Conservation (phyloP, 2,329 filamentous ascomycete genomes). For the Colletotrichum tamarilloi region DNA sequence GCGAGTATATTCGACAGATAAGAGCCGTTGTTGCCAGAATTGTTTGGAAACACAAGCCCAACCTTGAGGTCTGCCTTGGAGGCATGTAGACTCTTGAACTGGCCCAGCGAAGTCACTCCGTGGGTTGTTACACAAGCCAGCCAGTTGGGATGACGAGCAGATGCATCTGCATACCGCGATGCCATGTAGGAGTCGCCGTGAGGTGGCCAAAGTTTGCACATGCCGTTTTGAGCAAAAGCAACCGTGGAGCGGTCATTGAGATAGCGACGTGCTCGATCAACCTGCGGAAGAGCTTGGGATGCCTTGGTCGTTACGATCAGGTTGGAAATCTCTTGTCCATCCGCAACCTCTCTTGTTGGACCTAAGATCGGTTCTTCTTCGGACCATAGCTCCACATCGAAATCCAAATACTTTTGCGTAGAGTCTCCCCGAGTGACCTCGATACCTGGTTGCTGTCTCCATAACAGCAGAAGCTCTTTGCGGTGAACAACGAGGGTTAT, state of each 20-base stretch:
- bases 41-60: slow-evolving; percentile 56
- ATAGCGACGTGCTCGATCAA: slow-evolving; percentile 69
- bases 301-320: slow-evolving; percentile 86
- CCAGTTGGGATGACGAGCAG: slow-evolving; percentile 69
- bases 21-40: slow-evolving; percentile 26
- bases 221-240: slow-evolving; percentile 88
- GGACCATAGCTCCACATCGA: slow-evolving; percentile 67
- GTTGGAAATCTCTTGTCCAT: slow-evolving; percentile 67
- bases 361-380: slow-evolving; percentile 52
- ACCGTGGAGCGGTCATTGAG: slow-evolving; percentile 75
- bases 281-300: slow-evolving; percentile 71
- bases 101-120: slow-evolving; percentile 61
- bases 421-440: slow-evolving; percentile 52
- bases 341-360: slow-evolving; percentile 52
- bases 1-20: slow-evolving; percentile 57
- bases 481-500: slow-evolving; percentile 84
- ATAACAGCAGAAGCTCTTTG: slow-evolving; percentile 59
- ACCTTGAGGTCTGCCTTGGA: slow-evolving; percentile 60
- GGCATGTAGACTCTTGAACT: slow-evolving; percentile 64
- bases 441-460: slow-evolving; percentile 57
- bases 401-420: slow-evolving; percentile 47
- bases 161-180: slow-evolving; percentile 50
- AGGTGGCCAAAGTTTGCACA: slow-evolving; percentile 75
- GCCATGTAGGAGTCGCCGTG: slow-evolving; percentile 55
- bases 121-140: slow-evolving; percentile 74